Evolutionary conservation across 805 yeast species (phyloP), one percentile per base, ranked within the genome.

Genomic region (Alloascoidea africana): DNA sequence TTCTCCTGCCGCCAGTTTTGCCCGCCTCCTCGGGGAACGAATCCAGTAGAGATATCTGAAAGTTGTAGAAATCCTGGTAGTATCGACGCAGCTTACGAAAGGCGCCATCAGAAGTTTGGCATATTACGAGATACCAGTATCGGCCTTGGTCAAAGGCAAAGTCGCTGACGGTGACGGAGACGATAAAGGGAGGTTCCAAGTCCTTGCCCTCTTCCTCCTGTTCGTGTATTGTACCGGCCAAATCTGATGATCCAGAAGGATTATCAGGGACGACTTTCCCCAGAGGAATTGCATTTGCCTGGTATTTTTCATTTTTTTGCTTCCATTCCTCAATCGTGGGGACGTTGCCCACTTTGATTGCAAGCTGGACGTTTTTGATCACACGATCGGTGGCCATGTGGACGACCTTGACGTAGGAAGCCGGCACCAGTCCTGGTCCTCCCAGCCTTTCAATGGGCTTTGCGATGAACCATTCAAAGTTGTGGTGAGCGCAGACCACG

Each of bases 241-340:
- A 8, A n/a, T 8, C 30, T 23, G 8, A 8, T 8, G 30, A 8
- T 23, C 13, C n/a, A 23, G n/a, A 23, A n/a, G n/a, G 30, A 8
- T 23, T 23, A 8, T 23, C 13, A 23, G n/a, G 30, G 8, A 23
- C 13, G 30, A 34, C 30, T 30, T 14, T 34, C 17, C 13, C 30
- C 17, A 30, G 23, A 36, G 32, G 73, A 34, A 76, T 76, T 16
- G 82, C 75, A 42, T 80, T 73, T 1, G 87, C 87, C 54, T 81
- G 82, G 51, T 82, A 83, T 51, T 68, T 73, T 15, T 85, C 86
- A 32, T 82, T 79, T 44, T 68, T 72, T 36, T 62, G 66, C 55
- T 82, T 82, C 94, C 94, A 82, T 50, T 78, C 79, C 42, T 78
- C 85, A 13, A 82, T 85, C 0, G 86, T 73, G 13, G 94, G 93